These are phyloP conservation scores for Pisolithus thermaeus DNA, from an alignment of 1,284 basidiomycete species.

Conservation along the genomic window DNA sequence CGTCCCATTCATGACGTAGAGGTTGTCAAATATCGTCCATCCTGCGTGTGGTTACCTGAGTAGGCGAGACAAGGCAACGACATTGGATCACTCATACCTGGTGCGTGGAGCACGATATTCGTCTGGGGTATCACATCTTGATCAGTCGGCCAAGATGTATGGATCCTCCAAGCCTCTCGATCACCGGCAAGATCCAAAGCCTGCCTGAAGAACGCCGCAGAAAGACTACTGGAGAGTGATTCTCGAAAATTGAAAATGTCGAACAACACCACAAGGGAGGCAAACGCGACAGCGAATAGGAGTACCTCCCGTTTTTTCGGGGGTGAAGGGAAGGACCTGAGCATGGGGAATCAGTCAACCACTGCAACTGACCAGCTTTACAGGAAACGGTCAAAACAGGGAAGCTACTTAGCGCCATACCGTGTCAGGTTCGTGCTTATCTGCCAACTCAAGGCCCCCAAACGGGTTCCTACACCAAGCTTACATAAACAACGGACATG, in stretches of 20 bases:
- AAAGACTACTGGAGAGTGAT: neutral
- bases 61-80: constrained; percentile 35
- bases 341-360: neutral
- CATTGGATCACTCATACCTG: constrained; percentile 35
- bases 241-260: neutral
- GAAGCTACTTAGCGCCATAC: no score
- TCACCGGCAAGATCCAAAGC: neutral
- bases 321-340: neutral
- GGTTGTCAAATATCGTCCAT: constrained; percentile 79
- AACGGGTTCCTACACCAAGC: no score
- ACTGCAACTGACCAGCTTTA: neutral
- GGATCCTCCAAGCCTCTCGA: constrained; percentile 23
- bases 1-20: constrained; percentile 75
- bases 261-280: neutral
- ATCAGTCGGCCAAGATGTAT: constrained; percentile 33
- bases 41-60: neutral
- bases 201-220: neutral
- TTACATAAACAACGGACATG: no score
- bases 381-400: neutral
- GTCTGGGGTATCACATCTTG: constrained; percentile 43
- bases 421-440: no score
- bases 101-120: constrained; percentile 54
- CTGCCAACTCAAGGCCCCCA: no score
- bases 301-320: neutral
- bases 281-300: neutral